These are phyloP conservation scores for Ustilago curta DNA, from an alignment of 1,284 basidiomycete species.

Conservation along the genomic window DNA sequence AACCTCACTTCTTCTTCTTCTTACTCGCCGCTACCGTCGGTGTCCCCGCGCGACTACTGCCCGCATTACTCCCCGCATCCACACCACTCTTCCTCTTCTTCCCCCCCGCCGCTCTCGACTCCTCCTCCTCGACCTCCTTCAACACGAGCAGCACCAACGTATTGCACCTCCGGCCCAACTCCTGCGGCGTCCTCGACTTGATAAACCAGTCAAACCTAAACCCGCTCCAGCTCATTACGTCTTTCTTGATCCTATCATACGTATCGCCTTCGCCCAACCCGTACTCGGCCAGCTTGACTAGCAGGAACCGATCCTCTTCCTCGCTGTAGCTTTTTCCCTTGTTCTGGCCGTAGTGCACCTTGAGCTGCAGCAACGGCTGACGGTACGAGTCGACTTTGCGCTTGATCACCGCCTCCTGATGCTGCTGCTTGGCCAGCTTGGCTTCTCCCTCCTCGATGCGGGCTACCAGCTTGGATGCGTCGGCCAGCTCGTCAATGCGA, in stretches of 20 bases:
- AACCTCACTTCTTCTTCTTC: constrained; percentile 41
- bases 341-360: constrained; percentile 70
- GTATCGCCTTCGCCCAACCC: constrained; percentile 91
- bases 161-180: constrained; percentile 88
- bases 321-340: constrained; percentile 91
- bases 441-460: constrained; percentile 67
- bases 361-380: constrained; percentile 61
- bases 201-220: constrained; percentile 97
- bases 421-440: constrained; percentile 60
- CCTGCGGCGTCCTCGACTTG: constrained; percentile 91
- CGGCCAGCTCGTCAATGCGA: constrained; percentile 83
- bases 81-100: constrained; percentile 28
- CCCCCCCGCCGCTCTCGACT: constrained; percentile 5
- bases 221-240: constrained; percentile 94
- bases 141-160: constrained; percentile 90
- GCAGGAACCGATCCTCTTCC: constrained; percentile 94
- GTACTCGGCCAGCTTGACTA: constrained; percentile 90
- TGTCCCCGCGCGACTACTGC: constrained; percentile 30
- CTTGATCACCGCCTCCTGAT: constrained; percentile 57
- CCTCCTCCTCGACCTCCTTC: constrained; percentile 76
- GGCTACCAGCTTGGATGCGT: constrained; percentile 56
- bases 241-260: constrained; percentile 94
- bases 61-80: constrained; percentile 29
- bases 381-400: constrained; percentile 53
- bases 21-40: constrained; percentile 14